phyloP scores from a whole-genome alignment of 768 basidiomycete genomes.

The Asterophora lycoperdoides region DNA sequence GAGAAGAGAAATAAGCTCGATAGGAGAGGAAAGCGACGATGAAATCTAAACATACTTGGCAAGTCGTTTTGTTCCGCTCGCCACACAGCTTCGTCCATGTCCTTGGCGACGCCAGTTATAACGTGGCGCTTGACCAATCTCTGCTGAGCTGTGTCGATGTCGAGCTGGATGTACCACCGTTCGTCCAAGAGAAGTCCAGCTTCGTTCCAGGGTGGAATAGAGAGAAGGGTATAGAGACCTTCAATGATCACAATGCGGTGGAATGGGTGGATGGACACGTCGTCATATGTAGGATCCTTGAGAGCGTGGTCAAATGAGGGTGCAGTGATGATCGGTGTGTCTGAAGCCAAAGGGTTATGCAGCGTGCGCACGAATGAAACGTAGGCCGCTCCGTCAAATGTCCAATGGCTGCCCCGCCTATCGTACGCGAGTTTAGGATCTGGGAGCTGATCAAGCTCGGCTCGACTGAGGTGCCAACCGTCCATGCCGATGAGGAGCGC shows the following conservation, averaged over 20 bases:
- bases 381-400: constrained; percentile 78
- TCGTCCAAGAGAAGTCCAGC: constrained; percentile 69
- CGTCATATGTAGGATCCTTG: constrained; percentile 75
- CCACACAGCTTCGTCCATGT: constrained; percentile 59
- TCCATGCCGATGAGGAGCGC: constrained; percentile 79
- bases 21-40: background rate
- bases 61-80: constrained; percentile 76
- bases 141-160: constrained; percentile 47
- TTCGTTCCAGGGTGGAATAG: constrained; percentile 66
- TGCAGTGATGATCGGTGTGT: constrained; percentile 44
- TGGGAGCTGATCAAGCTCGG: constrained; percentile 69
- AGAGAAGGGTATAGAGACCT: constrained; percentile 82
- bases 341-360: constrained; percentile 30
- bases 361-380: constrained; percentile 60
- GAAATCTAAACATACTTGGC: constrained; percentile 48
- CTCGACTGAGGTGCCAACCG: constrained; percentile 87
- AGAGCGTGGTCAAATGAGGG: constrained; percentile 85
- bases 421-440: constrained; percentile 77
- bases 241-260: constrained; percentile 86
- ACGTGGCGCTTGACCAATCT: constrained; percentile 73
- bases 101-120: constrained; percentile 67
- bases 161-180: constrained; percentile 68
- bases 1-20: background rate
- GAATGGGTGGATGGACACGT: constrained; percentile 49
- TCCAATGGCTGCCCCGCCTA: constrained; percentile 86